These are phyloP conservation scores for Chloris gayana DNA, from an alignment of 176 grass and related monocot genomes.

Conservation along the genomic window DNA sequence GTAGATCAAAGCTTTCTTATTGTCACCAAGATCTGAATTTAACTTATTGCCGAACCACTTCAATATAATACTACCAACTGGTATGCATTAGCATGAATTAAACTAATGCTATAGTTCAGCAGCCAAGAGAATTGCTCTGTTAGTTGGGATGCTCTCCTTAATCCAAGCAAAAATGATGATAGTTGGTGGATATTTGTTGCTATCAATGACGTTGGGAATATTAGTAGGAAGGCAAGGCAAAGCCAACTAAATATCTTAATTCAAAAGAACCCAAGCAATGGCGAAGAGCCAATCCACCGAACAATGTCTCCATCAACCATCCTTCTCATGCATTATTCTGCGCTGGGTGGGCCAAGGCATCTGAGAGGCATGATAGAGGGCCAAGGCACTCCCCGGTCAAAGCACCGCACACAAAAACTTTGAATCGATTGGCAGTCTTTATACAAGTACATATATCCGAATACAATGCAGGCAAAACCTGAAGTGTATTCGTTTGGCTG, in stretches of 20 bases:
- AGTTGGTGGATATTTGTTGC: constrained; percentile 9
- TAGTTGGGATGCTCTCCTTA: constrained; percentile 5
- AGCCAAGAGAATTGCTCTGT: not conserved
- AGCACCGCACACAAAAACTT: not conserved
- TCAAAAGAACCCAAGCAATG: constrained; percentile 15
- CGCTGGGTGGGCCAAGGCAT: not conserved
- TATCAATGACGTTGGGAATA: constrained; percentile 33
- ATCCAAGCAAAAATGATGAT: constrained; percentile 11
- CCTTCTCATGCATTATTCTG: constrained; percentile 23
- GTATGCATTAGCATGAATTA: not conserved
- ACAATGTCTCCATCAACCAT: constrained; percentile 28
- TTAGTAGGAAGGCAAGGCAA: constrained; percentile 30
- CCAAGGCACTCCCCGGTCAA: not conserved
- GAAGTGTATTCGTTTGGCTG: not conserved
- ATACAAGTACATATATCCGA: not conserved
- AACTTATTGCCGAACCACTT: not conserved
- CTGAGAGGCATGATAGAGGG: not conserved
- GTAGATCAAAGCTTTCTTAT: not conserved
- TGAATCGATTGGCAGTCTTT: not conserved
- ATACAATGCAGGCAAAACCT: not conserved
- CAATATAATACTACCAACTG: not conserved
- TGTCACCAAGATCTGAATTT: not conserved
- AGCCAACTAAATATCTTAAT: constrained; percentile 7
- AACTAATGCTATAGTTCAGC: not conserved
- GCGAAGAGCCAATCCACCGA: constrained; percentile 19